Base-by-base conservation (phyloP, 2,329 filamentous ascomycete genomes). In the Colletotrichum echinochloae region DNA sequence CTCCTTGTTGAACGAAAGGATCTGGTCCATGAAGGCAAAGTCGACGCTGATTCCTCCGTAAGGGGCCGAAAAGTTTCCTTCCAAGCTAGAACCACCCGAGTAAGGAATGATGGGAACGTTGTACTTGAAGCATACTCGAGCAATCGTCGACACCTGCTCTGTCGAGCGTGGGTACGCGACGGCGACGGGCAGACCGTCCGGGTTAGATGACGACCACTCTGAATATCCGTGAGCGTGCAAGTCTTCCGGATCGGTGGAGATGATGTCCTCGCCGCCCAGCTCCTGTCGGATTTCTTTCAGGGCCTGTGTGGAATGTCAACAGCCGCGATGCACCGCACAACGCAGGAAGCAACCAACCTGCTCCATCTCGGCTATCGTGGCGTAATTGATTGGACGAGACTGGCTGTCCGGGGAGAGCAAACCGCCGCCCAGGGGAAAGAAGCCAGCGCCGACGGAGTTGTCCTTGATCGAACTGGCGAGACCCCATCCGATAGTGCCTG, bases 1-100 rank as follows among this genome's bases (percentile, higher is more conserved):
- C 5, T 93, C 91, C 74, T 92, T 91, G 79, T 97, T 92, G 66
- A 97, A 85, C 64, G 90, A 85, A 37, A 98, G 75, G 33, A 97
- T 92, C 76, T 90, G 85, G 78, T 97, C 92, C 95, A 98, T 98
- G 76, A 89, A 89, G 1, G 90, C 89, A 79, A 98, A 98, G 77
- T 98, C 95, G 60, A 98, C 92, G 74, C 93, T 95, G 77, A 98
- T 89, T 16, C 95, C 95, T 16, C 94, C 94, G 77, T 91, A 92
- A 0, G 94, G 94, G 18, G 94, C 93, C 0, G 93, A 93, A 80
- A 97, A 97, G 79, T 97, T 96, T 18, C 92, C 95, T 79, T 98
- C 95, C 0, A 98, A 84, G 74, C 92, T 95, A 0, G 93, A 92
- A 18, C 94, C 95, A 3, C 94, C 94, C 0, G 93, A 96, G 78